Base-by-base conservation (phyloP, 805 yeast genomes). In the Naumovozyma dairenensis region DNA sequence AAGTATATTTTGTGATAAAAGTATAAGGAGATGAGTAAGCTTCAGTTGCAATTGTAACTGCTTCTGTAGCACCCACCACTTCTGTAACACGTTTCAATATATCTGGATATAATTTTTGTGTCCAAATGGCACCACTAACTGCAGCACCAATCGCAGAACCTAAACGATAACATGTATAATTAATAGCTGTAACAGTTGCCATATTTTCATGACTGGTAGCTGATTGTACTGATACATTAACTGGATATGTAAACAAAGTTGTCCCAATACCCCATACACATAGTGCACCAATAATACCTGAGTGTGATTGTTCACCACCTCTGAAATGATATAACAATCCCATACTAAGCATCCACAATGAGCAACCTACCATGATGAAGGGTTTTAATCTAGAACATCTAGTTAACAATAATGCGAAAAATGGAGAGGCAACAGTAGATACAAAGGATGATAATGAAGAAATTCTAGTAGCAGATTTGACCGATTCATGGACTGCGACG, bases 71-170 rank as follows among this genome's bases (percentile, higher is more conserved):
- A n/a, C n/a, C n/a, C n/a, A n/a, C n/a, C n/a, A n/a, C n/a, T 36
- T 69, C 62, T 6, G 51, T 48, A 45, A 63, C 40, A 36, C 58
- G 44, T 30, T 60, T 54, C 21, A 46, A 36, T 31, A 74, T 54
- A 44, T 65, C 49, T 16, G 50, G 46, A 49, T 72, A 79, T 46
- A 80, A 59, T 13, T 64, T 49, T 48, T 76, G 75, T 9, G 83
- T 72, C 85, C 85, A 80, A 27, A 79, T 65, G 20, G 84, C 83
- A 44, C 85, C 86, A 12, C 81, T 67, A 13, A 80, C 70, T 16
- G 80, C 58, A 22, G 69, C 57, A 16, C 86, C 86, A 32, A 77
- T 51, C 5, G 83, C 80, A 9, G 71, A 54, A 9, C 87, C 87
- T 37, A 79, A 63, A 42, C 72, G 66, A 51, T 74, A 77, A n/a